Evolutionary conservation across 1,139 yeast species (phyloP).

Genomic region (Lodderomyces jiufengensis): DNA sequence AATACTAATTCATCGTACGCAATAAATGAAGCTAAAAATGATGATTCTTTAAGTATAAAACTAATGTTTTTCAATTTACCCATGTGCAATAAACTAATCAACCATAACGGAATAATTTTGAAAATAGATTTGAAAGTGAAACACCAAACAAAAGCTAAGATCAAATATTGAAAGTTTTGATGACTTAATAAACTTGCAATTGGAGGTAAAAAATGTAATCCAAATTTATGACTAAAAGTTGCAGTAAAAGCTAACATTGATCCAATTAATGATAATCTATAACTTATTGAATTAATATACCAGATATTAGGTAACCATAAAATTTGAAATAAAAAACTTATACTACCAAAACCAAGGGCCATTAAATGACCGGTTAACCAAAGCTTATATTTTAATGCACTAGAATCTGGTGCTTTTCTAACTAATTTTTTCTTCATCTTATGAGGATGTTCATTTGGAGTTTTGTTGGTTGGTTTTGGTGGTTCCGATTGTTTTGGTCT

Average conservation of each 20-base stretch:
- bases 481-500: conserved; percentile 3
- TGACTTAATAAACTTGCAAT: conserved; percentile 58
- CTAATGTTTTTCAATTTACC: conserved; percentile 37
- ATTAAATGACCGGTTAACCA: conserved; percentile 65
- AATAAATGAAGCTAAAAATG: conserved; percentile 44
- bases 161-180: conserved; percentile 63
- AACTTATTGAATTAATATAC: conserved; percentile 44
- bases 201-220: conserved; percentile 50
- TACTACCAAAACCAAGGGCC: conserved; percentile 47
- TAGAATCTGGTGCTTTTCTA: conserved; percentile 35
- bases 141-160: conserved; percentile 56
- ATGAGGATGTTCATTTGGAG: conserved; percentile 4
- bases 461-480: conserved; percentile 7
- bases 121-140: conserved; percentile 63
- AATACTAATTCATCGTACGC: conserved; percentile 61
- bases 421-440: conserved; percentile 32
- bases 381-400: conserved; percentile 42
- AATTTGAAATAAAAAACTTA: conserved; percentile 47
- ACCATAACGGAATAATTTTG: conserved; percentile 57
- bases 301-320: conserved; percentile 42
- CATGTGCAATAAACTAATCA: conserved; percentile 57
- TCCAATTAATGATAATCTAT: conserved; percentile 56
- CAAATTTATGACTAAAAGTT: conserved; percentile 57
- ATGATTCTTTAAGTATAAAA: conserved; percentile 38
- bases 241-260: conserved; percentile 51